A percentile compares a stretch with the other conserved stretches of the same genome.
phyloP scores from a whole-genome alignment of 2,329 filamentous ascomycete genomes.

The Phialemoniopsis sp. region DNA sequence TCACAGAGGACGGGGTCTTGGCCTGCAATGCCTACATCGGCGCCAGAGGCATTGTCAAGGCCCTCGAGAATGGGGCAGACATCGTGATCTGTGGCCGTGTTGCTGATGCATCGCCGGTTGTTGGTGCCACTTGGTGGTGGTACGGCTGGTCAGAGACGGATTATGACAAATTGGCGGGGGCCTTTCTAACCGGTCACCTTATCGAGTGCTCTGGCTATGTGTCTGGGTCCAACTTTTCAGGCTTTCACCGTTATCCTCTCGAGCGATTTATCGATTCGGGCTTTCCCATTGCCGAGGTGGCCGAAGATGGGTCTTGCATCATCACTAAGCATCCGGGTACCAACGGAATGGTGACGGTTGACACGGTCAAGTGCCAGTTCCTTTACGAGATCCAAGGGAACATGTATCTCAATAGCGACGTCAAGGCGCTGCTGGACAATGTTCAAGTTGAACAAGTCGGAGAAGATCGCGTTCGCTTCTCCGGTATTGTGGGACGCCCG shows the following conservation, averaged over 20 bases:
- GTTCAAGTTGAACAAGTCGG: conserved; percentile 28
- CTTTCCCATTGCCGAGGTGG: conserved; percentile 33
- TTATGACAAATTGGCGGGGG: no score
- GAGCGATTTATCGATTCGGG: conserved; percentile 23
- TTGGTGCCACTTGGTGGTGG: no score
- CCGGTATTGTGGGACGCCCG: conserved; percentile 31
- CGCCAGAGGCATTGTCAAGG: conserved; percentile 39
- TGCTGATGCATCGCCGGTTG: conserved; percentile 22
- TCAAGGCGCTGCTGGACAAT: conserved; percentile 33
- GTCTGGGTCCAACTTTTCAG: conserved; percentile 50
- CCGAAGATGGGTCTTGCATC: conserved; percentile 20
- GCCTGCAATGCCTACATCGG: conserved; percentile 48
- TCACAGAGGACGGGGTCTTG: no score
- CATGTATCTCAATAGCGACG: conserved; percentile 43
- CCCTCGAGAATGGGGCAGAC: conserved; percentile 34
- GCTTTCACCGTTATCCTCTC: conserved; percentile 31
- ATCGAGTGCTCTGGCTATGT: conserved; percentile 52
- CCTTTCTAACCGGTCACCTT: conserved; percentile 21
- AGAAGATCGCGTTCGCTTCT: conserved; percentile 23
- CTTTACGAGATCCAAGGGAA: conserved; percentile 17
- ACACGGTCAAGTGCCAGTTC: conserved; percentile 8
- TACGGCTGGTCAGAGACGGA: no score
- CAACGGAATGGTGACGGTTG: conserved; percentile 28
- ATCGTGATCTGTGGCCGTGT: conserved; percentile 46
- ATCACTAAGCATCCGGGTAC: conserved; percentile 27